A percentile compares a stretch with the other conserved stretches of the same genome.
phyloP scores from a whole-genome alignment of 768 basidiomycete genomes.

The Sutorius australiensis region DNA sequence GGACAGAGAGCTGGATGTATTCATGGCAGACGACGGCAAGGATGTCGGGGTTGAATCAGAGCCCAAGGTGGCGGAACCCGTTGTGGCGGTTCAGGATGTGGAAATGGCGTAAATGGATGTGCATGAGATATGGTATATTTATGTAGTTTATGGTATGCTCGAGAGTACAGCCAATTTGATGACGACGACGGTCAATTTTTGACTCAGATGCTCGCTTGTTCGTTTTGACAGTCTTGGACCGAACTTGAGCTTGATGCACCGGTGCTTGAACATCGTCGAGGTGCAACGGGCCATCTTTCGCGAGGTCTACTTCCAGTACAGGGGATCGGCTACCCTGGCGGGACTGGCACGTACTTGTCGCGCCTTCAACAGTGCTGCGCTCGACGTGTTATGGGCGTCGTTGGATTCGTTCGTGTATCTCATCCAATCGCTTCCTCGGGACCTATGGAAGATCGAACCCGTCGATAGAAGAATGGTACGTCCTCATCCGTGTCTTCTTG shows the following conservation, averaged over 20 bases:
- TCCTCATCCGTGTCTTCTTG: background rate
- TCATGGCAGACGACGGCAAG: constrained; percentile 61
- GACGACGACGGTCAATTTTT: background rate
- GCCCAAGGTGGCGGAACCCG: constrained; percentile 10
- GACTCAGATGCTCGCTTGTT: background rate
- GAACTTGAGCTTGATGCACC: constrained; percentile 17
- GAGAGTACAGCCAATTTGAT: background rate
- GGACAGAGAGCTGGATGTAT: constrained; percentile 84
- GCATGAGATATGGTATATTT: constrained; percentile 11
- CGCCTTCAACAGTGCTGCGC: constrained; percentile 19
- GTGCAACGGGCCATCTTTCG: constrained; percentile 25
- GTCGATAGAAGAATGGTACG: constrained; percentile 10
- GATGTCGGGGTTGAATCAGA: constrained; percentile 19
- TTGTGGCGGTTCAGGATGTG: constrained; percentile 40
- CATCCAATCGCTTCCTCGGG: constrained; percentile 25
- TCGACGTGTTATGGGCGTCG: constrained; percentile 24
- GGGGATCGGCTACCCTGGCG: constrained; percentile 12
- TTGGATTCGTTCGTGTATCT: constrained; percentile 22
- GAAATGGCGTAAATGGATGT: constrained; percentile 44
- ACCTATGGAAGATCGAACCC: constrained; percentile 23
- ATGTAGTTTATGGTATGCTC: constrained; percentile 18
- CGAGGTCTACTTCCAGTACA: constrained; percentile 4
- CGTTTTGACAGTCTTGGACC: background rate
- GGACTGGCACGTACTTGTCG: constrained; percentile 26
- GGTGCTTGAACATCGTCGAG: constrained; percentile 26